These are phyloP conservation scores for Phialophora expanda DNA, from an alignment of 2,329 filamentous ascomycete genomes.

Conservation along the genomic window DNA sequence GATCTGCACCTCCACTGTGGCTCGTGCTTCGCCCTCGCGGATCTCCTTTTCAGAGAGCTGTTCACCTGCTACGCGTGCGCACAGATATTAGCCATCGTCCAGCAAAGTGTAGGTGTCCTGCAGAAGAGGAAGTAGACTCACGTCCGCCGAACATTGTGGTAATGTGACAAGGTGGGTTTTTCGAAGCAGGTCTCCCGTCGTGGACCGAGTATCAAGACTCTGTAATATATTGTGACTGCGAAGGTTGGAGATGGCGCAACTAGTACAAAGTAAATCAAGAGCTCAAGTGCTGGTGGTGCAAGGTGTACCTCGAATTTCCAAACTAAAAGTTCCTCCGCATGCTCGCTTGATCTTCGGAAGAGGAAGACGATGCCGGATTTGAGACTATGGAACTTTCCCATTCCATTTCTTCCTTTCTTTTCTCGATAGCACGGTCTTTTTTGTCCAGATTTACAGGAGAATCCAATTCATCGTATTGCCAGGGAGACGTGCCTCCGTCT, in stretches of 20 bases:
- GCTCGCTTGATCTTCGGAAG: conserved; percentile 6
- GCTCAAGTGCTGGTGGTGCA: not conserved
- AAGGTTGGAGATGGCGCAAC: not conserved
- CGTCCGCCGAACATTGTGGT: conserved; percentile 34
- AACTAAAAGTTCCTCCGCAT: not conserved
- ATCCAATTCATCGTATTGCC: not conserved
- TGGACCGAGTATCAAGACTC: not conserved
- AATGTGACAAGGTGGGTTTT: not conserved
- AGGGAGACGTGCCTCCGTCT: not conserved
- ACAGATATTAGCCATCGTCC: not conserved
- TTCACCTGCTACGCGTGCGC: conserved; percentile 42
- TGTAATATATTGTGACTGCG: not conserved
- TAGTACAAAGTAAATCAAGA: not conserved
- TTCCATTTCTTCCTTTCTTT: not conserved
- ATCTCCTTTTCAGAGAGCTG: conserved; percentile 55
- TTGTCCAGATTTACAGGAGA: not conserved
- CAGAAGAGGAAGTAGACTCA: conserved; percentile 24
- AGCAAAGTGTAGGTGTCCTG: not conserved
- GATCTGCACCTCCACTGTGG: conserved; percentile 59
- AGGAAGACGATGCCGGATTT: not conserved
- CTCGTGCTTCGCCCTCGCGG: conserved; percentile 60
- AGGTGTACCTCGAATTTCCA: not conserved
- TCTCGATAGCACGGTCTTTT: not conserved
- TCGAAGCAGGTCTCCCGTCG: not conserved
- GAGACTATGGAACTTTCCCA: not conserved